Evolutionary conservation across 23 red algal species (phyloP).

Genomic region (Gracilariopsis chorda): DNA sequence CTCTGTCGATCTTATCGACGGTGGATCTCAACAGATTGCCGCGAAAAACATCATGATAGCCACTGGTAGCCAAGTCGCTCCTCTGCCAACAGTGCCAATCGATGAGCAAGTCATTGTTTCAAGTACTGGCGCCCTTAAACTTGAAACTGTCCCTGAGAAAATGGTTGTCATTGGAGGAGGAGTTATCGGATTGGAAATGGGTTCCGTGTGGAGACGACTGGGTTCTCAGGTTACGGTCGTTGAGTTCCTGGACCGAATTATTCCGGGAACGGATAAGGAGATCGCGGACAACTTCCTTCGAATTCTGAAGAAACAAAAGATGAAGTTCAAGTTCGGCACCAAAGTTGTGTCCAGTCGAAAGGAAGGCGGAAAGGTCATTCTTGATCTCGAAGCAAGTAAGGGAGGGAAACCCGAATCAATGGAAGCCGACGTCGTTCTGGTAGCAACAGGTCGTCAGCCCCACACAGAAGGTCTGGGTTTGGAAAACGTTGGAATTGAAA

Average conservation of each 20-base stretch:
- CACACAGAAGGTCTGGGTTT: conserved; percentile 84
- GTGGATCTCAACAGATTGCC: conserved; percentile 51
- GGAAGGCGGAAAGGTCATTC: conserved; percentile 51
- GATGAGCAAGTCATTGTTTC: conserved; percentile 91
- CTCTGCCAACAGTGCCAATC: conserved; percentile 79
- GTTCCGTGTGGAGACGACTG: conserved; percentile 97
- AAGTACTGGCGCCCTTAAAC: conserved; percentile 85
- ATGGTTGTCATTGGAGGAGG: conserved; percentile 99
- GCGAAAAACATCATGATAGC: conserved; percentile 95
- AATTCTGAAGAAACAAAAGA: conserved; percentile 94
- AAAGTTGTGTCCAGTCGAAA: conserved; percentile 79
- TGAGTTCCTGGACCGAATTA: conserved; percentile 92
- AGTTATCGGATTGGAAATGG: conserved; percentile 98
- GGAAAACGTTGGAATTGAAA: conserved; percentile 83
- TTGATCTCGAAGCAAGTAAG: conserved; percentile 73
- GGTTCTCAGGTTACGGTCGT: conserved; percentile 95
- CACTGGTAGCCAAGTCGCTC: conserved; percentile 76
- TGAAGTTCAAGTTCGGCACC: conserved; percentile 95
- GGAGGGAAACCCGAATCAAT: conserved; percentile 89
- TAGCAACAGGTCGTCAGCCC: conserved; percentile 93
- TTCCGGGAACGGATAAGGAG: conserved; percentile 87
- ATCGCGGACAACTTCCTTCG: conserved; percentile 74
- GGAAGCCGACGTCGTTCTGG: conserved; percentile 96
- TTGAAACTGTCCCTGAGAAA: conserved; percentile 77
- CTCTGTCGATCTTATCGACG: conserved; percentile 75